A percentile compares a stretch with the other conserved stretches of the same genome.
These are phyloP conservation scores for Leonotis leonurus DNA, from an alignment of 257 asterid species.

Conservation along the genomic window DNA sequence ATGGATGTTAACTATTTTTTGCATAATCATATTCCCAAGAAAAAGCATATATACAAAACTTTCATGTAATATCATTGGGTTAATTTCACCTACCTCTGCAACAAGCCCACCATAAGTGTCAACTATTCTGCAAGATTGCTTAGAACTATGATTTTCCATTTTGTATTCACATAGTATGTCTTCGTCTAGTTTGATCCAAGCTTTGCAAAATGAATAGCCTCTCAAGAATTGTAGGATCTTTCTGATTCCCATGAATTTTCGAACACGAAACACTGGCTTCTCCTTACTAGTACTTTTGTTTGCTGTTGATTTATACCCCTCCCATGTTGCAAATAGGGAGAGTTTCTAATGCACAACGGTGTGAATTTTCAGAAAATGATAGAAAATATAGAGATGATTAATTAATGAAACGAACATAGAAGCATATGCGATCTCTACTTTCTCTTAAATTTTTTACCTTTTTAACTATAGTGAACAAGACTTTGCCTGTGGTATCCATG, in stretches of 20 bases:
- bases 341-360: slow-evolving; percentile 15
- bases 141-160: slow-evolving; percentile 23
- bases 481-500: slow-evolving; percentile 31
- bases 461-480: slow-evolving; percentile 22
- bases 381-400: too few relatives aligned
- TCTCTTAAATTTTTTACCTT: too few relatives aligned
- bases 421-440: too few relatives aligned
- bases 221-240: slow-evolving; percentile 13
- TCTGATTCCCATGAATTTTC: slow-evolving; percentile 15
- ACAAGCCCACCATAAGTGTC: slow-evolving; percentile 30
- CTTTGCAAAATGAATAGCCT: slow-evolving; percentile 25
- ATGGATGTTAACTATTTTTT: too few relatives aligned
- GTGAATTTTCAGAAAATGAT: background rate
- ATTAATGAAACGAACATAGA: too few relatives aligned
- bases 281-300: background rate
- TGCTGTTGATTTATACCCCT: slow-evolving; percentile 23
- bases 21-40: too few relatives aligned
- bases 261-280: slow-evolving; percentile 16
- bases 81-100: slow-evolving; percentile 35
- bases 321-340: slow-evolving; percentile 25
- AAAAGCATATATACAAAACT: too few relatives aligned
- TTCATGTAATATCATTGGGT: too few relatives aligned
- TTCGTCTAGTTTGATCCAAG: slow-evolving; percentile 1
- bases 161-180: slow-evolving; percentile 8
- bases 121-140: slow-evolving; percentile 25